Conservation (phyloP, 73 alveolate genomes). For the Blepharisma japonicum region DNA sequence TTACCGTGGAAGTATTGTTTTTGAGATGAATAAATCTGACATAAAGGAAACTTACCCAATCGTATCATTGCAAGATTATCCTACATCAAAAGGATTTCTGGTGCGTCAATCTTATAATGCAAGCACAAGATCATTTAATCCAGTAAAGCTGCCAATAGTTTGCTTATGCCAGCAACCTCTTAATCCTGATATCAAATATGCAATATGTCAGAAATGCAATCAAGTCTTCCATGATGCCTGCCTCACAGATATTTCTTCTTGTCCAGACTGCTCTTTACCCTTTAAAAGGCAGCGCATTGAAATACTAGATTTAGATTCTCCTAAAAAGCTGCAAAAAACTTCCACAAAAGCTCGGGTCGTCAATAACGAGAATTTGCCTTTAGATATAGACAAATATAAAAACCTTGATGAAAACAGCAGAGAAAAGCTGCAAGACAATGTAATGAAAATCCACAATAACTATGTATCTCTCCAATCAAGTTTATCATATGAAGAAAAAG, state of each 20-base stretch:
- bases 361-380: neutral
- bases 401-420: neutral
- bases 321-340: neutral
- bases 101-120: constrained; percentile 8
- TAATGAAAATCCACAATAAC: neutral
- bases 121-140: neutral
- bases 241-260: neutral
- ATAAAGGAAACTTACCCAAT: neutral
- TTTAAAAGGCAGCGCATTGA: neutral
- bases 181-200: neutral
- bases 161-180: neutral
- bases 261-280: constrained; percentile 15
- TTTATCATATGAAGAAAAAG: constrained; percentile 19
- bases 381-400: constrained; percentile 16
- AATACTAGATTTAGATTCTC: neutral
- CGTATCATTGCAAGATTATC: neutral
- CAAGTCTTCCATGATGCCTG: neutral
- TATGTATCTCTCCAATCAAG: neutral
- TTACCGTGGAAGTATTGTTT: neutral
- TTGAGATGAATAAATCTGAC: neutral
- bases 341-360: neutral
- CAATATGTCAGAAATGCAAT: neutral
- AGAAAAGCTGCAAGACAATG: neutral
- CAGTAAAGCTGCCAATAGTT: neutral
- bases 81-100: neutral